phyloP scores from a whole-genome alignment of 495 filamentous ascomycete species.

The Tuber umbilicatum region DNA sequence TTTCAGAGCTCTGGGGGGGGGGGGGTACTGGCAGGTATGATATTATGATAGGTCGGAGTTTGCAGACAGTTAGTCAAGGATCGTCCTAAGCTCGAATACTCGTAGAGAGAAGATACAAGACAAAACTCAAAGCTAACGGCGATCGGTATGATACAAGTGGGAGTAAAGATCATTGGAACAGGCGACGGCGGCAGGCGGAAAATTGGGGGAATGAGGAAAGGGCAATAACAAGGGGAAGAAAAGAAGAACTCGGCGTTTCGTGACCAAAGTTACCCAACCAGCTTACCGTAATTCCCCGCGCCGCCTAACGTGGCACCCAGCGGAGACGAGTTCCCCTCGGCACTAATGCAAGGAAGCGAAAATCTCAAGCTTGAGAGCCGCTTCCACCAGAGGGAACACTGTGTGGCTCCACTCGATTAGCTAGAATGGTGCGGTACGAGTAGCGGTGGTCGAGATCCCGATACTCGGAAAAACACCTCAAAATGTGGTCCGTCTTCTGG shows the following conservation, averaged over 20 bases:
- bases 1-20: neutral
- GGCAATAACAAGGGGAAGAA: neutral
- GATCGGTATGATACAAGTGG: neutral
- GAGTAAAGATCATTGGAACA: neutral
- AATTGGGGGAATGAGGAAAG: neutral
- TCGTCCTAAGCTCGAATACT: neutral
- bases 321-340: neutral
- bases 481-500: neutral
- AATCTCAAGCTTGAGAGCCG: neutral
- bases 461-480: conserved; percentile 5
- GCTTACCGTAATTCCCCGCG: neutral
- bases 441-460: neutral
- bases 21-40: neutral
- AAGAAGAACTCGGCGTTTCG: neutral
- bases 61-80: neutral
- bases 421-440: too few species aligned
- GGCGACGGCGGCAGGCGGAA: neutral
- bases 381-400: neutral
- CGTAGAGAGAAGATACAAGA: neutral
- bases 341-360: neutral
- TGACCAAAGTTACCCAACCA: neutral
- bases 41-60: neutral
- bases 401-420: conserved; percentile 1
- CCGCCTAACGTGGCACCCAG: neutral
- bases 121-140: neutral